phyloP scores from a whole-genome alignment of 2,329 filamentous ascomycete species.

The Neonectria hederae region DNA sequence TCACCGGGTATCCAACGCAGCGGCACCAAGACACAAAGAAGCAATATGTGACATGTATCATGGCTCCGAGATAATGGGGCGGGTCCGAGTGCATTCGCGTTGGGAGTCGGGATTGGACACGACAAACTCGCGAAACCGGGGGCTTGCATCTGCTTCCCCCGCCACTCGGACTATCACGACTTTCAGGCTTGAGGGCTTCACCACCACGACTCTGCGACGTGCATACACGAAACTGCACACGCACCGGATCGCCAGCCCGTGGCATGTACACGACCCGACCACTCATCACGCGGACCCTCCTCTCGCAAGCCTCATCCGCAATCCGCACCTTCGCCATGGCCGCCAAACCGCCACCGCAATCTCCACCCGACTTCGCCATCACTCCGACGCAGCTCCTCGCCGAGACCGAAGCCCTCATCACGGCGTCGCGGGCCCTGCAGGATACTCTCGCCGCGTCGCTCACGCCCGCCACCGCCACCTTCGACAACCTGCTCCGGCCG shows the following conservation, averaged over 20 bases:
- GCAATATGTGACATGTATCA: not conserved
- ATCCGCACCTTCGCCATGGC: slow-evolving; percentile 22
- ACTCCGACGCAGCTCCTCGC: slow-evolving; percentile 27
- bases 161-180: not conserved
- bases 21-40: not conserved
- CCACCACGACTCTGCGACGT: too few relatives aligned
- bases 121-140: too few relatives aligned
- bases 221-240: too few relatives aligned
- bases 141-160: not conserved
- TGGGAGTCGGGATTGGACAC: not conserved
- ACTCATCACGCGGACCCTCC: not conserved
- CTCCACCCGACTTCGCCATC: slow-evolving; percentile 33
- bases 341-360: slow-evolving; percentile 31
- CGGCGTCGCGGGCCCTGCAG: slow-evolving; percentile 29
- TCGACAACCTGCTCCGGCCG: slow-evolving; percentile 32
- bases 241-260: too few relatives aligned
- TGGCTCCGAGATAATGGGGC: too few relatives aligned
- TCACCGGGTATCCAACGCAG: too few relatives aligned
- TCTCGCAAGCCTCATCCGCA: not conserved
- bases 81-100: too few relatives aligned
- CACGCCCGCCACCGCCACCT: slow-evolving; percentile 34
- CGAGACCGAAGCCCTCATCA: slow-evolving; percentile 48
- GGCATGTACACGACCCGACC: too few relatives aligned
- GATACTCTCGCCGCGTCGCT: slow-evolving; percentile 33
- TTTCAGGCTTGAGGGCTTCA: not conserved